A percentile compares a stretch with the other conserved stretches of the same genome.
Evolutionary conservation across 768 basidiomycete species (phyloP).

Genomic region (Boletus patriciae): DNA sequence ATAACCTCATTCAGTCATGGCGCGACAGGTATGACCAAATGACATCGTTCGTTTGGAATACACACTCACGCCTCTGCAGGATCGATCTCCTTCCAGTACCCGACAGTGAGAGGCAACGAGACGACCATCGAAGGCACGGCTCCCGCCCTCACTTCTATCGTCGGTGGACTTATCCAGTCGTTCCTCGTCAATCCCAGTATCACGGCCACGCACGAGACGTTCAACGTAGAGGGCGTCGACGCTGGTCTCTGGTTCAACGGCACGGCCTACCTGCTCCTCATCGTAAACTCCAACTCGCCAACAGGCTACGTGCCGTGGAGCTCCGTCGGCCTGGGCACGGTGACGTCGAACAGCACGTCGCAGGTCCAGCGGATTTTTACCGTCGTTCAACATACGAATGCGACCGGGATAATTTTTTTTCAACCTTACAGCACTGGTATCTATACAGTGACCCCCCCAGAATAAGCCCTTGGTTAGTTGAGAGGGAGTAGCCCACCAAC

Average conservation of each 20-base stretch:
- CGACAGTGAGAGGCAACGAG: conserved; percentile 20
- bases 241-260: conserved; percentile 24
- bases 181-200: conserved; percentile 19
- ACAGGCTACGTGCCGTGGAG: conserved; percentile 16
- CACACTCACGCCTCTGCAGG: conserved; percentile 14
- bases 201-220: conserved; percentile 5
- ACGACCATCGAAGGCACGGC: conserved; percentile 27
- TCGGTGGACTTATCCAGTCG: conserved; percentile 14
- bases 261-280: conserved; percentile 24
- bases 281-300: conserved; percentile 7
- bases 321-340: conserved; percentile 13
- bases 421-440: conserved; percentile 23
- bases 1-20: conserved; percentile 29
- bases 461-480: background rate
- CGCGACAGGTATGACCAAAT: conserved; percentile 18
- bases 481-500: too few relatives aligned
- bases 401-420: conserved; percentile 15
- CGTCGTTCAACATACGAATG: conserved; percentile 12
- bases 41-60: background rate
- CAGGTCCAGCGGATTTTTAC: conserved; percentile 21
- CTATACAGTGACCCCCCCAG: conserved; percentile 16
- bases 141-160: background rate
- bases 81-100: conserved; percentile 30
- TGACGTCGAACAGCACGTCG: conserved; percentile 16
- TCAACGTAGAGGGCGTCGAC: conserved; percentile 23